Evolutionary conservation across 305 asterid genomes (phyloP), one percentile per base, ranked within the genome.

Genomic region (Fraxinus albicans): DNA sequence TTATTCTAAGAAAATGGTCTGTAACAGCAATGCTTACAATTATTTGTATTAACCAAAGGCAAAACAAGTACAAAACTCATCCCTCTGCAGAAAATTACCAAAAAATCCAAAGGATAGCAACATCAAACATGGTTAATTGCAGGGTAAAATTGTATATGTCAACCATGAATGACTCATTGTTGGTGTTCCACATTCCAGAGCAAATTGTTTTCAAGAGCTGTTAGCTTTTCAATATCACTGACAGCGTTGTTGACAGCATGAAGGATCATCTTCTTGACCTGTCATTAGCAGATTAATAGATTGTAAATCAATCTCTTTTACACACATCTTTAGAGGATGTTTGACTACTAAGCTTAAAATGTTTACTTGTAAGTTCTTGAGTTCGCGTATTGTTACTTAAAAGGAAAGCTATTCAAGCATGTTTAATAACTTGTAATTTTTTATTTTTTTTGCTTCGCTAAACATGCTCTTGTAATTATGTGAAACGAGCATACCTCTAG

Each of bases 261-360:
- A 75, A 94, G 87, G 80, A 96, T 92, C 95, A 94, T 96, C 89
- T 94, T 96, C 94, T 92, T 92, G 72, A 96, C 90, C 98, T 93
- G 92, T 83, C 34, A 58, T 23, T 44, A 63, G 33, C 72, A 60
- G 31, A 77, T 79, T 31, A 36, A 21, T 58, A 70, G 53, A 15
- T n/a, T 25, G 70, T 31, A 2, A 84, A 42, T 40, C 23, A 77
- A 36, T 38, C n/a, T 58, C 58, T 17, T 4, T 50, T 50, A 4
- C 21, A 50, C 63, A 17, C 21, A 15, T 50, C 21, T 50, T 50
- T 50, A 34, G 67, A 72, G 29, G 7, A 67, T 67, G 21, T 40
- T 40, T 27, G 17, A 40, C 12, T 19, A 33, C 4, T 50, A 50
- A 50, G 60, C 60, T 50, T 50, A 50, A 50, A 50, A 50, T 1